phyloP scores from a whole-genome alignment of 2,329 filamentous ascomycete species.

The Paracorniculantispora psalliotae region DNA sequence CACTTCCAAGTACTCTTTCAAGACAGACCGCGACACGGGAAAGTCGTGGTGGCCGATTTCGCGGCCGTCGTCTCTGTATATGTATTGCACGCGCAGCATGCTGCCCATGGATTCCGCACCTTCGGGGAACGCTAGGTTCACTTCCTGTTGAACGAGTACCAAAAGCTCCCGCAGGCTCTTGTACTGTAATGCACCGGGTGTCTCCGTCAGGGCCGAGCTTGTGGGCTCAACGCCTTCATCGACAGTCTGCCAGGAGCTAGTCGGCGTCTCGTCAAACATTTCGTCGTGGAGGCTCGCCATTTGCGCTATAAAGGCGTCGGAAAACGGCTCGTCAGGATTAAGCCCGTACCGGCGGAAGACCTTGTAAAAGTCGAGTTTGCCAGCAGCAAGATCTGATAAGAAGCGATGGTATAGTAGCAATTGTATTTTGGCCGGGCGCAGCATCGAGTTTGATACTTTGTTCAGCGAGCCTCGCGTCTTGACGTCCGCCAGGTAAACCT shows the following conservation, averaged over 20 bases:
- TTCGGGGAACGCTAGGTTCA: constrained; percentile 48
- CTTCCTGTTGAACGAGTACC: constrained; percentile 40
- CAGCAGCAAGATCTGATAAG: constrained; percentile 68
- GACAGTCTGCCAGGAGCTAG: constrained; percentile 27
- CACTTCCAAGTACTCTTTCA: constrained; percentile 62
- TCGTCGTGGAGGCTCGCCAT: constrained; percentile 65
- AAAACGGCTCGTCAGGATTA: constrained; percentile 61
- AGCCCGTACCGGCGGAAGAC: constrained; percentile 70
- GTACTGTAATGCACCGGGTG: constrained; percentile 40
- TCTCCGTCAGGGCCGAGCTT: background rate
- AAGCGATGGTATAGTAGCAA: constrained; percentile 86
- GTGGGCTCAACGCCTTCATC: background rate
- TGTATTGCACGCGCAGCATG: constrained; percentile 51
- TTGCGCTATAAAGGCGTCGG: constrained; percentile 73
- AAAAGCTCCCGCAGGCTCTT: constrained; percentile 44
- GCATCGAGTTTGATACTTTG: constrained; percentile 60
- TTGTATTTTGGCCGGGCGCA: constrained; percentile 78
- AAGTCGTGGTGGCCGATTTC: constrained; percentile 55
- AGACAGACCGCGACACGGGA: constrained; percentile 56
- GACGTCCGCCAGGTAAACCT: constrained; percentile 76
- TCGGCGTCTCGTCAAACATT: constrained; percentile 48
- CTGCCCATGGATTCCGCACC: constrained; percentile 44
- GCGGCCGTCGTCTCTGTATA: constrained; percentile 46
- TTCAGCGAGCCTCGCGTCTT: constrained; percentile 71
- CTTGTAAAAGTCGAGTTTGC: constrained; percentile 61